phyloP scores from a whole-genome alignment of 2,329 filamentous ascomycete genomes.

The Ciborinia camelliae region DNA sequence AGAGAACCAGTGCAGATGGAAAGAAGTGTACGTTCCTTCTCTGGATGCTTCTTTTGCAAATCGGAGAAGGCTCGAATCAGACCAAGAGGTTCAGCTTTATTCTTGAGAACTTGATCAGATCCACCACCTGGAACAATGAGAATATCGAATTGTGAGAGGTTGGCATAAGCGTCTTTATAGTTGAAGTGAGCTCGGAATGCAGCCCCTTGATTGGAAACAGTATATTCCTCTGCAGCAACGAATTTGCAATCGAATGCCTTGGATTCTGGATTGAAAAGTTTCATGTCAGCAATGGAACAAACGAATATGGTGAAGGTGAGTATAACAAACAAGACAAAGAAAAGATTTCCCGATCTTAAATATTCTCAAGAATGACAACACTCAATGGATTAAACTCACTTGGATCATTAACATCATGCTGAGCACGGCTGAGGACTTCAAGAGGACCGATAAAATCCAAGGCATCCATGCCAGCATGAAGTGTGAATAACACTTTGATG shows the following conservation, averaged over 20 bases:
- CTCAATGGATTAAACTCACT: conserved; percentile 38
- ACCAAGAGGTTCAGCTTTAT: conserved; percentile 64
- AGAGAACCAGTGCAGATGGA: conserved; percentile 77
- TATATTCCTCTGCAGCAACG: conserved; percentile 48
- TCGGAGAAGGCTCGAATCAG: conserved; percentile 75
- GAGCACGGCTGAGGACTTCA: conserved; percentile 53
- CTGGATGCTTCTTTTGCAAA: conserved; percentile 74
- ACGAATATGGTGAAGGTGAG: not conserved
- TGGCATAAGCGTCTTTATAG: conserved; percentile 73
- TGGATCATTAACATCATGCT: conserved; percentile 51
- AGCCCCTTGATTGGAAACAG: conserved; percentile 59
- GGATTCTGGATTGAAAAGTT: conserved; percentile 25
- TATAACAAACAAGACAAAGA: conserved; percentile 11
- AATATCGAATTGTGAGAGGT: conserved; percentile 60
- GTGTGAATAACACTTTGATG: conserved; percentile 59
- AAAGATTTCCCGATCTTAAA: not conserved
- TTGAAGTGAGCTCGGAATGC: conserved; percentile 70
- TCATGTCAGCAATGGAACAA: not conserved
- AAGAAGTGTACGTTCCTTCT: conserved; percentile 75
- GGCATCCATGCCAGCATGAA: conserved; percentile 53
- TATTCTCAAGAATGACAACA: not conserved
- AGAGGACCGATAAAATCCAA: conserved; percentile 56
- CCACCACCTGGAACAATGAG: conserved; percentile 72
- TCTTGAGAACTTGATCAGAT: conserved; percentile 60
- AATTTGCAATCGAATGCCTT: conserved; percentile 33